A percentile compares a stretch with the other conserved stretches of the same genome.
Evolutionary conservation across 805 yeast genomes (phyloP).

Genomic region (Priceomyces melissophilus): DNA sequence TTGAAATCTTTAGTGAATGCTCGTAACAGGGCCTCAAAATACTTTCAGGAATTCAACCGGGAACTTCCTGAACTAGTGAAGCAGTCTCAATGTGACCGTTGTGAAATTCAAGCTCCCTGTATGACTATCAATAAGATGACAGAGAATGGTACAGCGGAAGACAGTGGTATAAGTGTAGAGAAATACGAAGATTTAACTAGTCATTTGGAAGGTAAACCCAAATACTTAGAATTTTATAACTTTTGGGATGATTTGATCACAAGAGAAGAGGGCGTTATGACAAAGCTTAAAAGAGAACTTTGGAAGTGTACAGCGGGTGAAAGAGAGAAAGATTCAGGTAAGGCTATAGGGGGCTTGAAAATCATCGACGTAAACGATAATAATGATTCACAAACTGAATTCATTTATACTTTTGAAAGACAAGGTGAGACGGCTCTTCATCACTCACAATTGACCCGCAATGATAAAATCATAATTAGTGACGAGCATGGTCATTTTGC

Average conservation of each 20-base stretch:
- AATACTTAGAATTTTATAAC: constrained; percentile 54
- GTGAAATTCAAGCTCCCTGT: constrained; percentile 55
- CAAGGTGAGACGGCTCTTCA: constrained; percentile 8
- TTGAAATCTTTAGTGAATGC: constrained; percentile 65
- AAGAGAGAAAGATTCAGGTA: constrained; percentile 60
- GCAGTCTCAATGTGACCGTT: constrained; percentile 57
- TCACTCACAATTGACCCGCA: constrained; percentile 47
- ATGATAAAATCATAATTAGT: constrained; percentile 70
- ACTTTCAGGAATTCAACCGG: constrained; percentile 47
- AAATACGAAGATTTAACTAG: constrained; percentile 47
- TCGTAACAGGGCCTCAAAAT: constrained; percentile 66
- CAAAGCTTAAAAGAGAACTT: constrained; percentile 54
- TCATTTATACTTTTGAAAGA: constrained; percentile 50
- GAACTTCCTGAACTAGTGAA: constrained; percentile 53
- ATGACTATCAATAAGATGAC: constrained; percentile 59
- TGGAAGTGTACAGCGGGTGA: constrained; percentile 60
- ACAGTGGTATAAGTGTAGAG: constrained; percentile 50
- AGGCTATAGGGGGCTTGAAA: constrained; percentile 50
- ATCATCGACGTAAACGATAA: constrained; percentile 29
- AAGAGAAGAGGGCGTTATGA: constrained; percentile 64
- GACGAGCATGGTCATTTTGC: constrained; percentile 80
- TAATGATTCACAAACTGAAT: constrained; percentile 23
- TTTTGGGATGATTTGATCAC: constrained; percentile 74
- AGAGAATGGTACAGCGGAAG: constrained; percentile 56
- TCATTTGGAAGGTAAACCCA: constrained; percentile 39